Evolutionary conservation across 1,284 basidiomycete genomes (phyloP).

Genomic region (Inonotus hispidus): DNA sequence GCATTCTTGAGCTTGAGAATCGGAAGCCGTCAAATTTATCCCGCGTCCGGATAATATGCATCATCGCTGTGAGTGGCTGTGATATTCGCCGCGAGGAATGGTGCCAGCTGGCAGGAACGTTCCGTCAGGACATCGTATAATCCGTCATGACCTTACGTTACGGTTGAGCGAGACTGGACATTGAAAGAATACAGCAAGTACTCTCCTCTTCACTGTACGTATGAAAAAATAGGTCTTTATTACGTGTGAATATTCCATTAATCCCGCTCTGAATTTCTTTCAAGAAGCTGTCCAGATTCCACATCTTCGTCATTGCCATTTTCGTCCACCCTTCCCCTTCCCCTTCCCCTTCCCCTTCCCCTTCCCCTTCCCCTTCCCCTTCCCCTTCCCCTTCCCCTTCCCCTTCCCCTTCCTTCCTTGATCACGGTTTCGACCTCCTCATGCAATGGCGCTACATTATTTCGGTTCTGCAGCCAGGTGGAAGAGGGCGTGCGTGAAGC

Average conservation of each 20-base stretch:
- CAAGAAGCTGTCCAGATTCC: slow-evolving; percentile 46
- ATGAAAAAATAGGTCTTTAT: neutral
- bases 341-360: no score
- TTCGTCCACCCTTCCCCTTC: slow-evolving; percentile 46
- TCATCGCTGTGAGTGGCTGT: slow-evolving; percentile 38
- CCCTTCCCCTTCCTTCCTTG: no score
- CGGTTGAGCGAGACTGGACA: slow-evolving; percentile 14
- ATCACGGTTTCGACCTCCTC: slow-evolving; percentile 38
- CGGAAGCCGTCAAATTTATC: slow-evolving; percentile 40
- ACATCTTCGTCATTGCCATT: slow-evolving; percentile 36
- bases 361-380: no score
- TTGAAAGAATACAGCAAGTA: neutral
- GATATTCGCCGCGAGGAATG: slow-evolving; percentile 37
- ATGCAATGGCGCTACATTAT: slow-evolving; percentile 37
- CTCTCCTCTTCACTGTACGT: neutral
- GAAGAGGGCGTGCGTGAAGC: slow-evolving; percentile 34
- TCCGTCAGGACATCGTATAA: slow-evolving; percentile 36
- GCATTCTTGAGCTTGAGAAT: slow-evolving; percentile 38
- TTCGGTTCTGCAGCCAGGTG: slow-evolving; percentile 38
- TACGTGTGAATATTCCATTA: slow-evolving; percentile 26
- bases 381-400: no score
- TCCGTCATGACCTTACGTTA: slow-evolving; percentile 29
- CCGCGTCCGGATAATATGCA: slow-evolving; percentile 35
- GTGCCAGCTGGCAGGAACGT: slow-evolving; percentile 39
- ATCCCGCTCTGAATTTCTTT: slow-evolving; percentile 40